These are phyloP conservation scores for Sporothrix protearum DNA, from an alignment of 2,329 filamentous ascomycete genomes.

Conservation along the genomic window DNA sequence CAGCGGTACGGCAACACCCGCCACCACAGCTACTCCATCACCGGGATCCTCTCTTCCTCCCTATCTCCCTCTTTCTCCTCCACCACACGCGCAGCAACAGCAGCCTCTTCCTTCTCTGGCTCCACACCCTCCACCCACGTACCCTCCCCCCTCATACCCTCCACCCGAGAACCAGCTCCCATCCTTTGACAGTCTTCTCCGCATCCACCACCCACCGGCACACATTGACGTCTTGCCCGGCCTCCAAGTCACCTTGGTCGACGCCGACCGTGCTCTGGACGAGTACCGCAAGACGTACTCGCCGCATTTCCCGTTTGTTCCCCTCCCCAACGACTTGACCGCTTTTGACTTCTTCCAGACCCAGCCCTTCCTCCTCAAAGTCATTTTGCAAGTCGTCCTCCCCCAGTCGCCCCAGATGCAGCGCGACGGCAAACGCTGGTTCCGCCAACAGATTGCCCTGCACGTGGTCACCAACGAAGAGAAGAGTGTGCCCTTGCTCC, in stretches of 20 bases:
- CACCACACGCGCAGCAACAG: background rate
- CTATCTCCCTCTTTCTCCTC: background rate
- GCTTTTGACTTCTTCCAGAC: constrained; percentile 35
- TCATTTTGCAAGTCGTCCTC: constrained; percentile 37
- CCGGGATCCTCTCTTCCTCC: background rate
- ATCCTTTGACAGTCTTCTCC: background rate
- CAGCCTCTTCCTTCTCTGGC: background rate
- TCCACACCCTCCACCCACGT: background rate
- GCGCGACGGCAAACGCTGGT: constrained; percentile 37
- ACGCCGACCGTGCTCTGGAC: constrained; percentile 36
- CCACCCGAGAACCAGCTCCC: background rate
- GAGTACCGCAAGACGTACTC: constrained; percentile 37
- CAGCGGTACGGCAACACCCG: background rate
- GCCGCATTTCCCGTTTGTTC: constrained; percentile 41
- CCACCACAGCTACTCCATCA: background rate
- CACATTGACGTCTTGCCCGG: constrained; percentile 38
- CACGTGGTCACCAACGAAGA: constrained; percentile 40
- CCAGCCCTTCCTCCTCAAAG: constrained; percentile 40
- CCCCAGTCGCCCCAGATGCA: constrained; percentile 37
- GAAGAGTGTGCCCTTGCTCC: constrained; percentile 38
- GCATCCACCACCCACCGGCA: constrained; percentile 10
- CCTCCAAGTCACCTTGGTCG: constrained; percentile 35
- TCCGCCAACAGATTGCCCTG: constrained; percentile 38
- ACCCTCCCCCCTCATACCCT: background rate
- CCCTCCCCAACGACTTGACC: constrained; percentile 31